phyloP scores from a whole-genome alignment of 768 basidiomycete genomes.

The Hydnomerulius pinastri region DNA sequence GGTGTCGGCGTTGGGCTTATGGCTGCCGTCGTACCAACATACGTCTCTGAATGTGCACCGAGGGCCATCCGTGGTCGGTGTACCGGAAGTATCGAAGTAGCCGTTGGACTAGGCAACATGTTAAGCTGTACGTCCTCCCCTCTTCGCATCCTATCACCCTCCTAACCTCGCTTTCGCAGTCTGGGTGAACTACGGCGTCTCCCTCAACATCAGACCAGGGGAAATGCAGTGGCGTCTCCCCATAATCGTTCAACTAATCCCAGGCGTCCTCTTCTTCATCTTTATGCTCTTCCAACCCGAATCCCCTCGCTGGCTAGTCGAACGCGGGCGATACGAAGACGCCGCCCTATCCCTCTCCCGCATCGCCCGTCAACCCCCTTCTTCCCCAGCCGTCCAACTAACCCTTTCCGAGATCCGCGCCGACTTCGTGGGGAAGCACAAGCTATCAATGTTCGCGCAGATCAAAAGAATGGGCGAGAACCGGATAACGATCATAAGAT shows the following conservation, averaged over 20 bases:
- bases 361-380: conserved; percentile 22
- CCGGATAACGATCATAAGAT: conserved; percentile 29
- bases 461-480: conserved; percentile 37
- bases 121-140: conserved; percentile 30
- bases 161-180: conserved; percentile 18
- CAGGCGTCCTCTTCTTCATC: conserved; percentile 36
- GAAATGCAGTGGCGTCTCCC: conserved; percentile 40
- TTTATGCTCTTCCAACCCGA: conserved; percentile 42
- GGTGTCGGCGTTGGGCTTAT: conserved; percentile 49
- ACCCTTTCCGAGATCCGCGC: conserved; percentile 38
- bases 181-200: conserved; percentile 39
- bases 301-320: conserved; percentile 44
- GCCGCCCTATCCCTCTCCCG: conserved; percentile 34
- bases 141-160: neutral
- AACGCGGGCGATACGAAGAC: conserved; percentile 35
- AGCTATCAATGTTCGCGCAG: conserved; percentile 25
- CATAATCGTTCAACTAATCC: conserved; percentile 41
- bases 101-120: conserved; percentile 37
- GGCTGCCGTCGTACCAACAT: conserved; percentile 37
- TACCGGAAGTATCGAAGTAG: conserved; percentile 34
- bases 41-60: conserved; percentile 41
- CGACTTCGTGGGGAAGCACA: conserved; percentile 35
- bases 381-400: conserved; percentile 28
- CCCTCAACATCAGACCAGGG: conserved; percentile 25
- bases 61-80: conserved; percentile 40